These are phyloP conservation scores for Gracilaria domingensis DNA, from an alignment of 23 red algal genomes.

Conservation along the genomic window DNA sequence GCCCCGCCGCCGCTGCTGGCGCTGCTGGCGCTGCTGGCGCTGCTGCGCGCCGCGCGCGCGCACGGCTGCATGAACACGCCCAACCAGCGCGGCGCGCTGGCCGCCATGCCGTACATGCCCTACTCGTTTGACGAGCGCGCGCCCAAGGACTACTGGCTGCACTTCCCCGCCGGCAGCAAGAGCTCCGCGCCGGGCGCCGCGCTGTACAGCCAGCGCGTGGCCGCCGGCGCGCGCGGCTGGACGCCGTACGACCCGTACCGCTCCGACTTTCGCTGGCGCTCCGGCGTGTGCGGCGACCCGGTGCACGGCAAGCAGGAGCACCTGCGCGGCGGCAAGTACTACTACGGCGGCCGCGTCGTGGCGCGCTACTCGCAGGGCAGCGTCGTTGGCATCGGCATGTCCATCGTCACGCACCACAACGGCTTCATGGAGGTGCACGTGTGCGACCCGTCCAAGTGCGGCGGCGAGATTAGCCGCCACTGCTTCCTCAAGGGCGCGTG, in stretches of 20 bases:
- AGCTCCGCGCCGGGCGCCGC: constrained; percentile 19
- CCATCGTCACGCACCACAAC: constrained; percentile 73
- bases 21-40: neutral
- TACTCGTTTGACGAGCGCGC: constrained; percentile 29
- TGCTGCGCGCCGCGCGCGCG: neutral
- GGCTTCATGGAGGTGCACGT: constrained; percentile 59
- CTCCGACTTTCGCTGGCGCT: constrained; percentile 61
- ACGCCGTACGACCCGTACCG: constrained; percentile 47
- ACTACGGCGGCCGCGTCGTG: constrained; percentile 40
- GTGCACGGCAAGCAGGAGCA: constrained; percentile 36
- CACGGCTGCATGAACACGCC: constrained; percentile 42
- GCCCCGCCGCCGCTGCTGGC: too few relatives aligned
- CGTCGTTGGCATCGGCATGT: constrained; percentile 30
- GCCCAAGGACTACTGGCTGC: constrained; percentile 40
- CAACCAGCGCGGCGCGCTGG: constrained; percentile 51
- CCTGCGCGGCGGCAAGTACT: constrained; percentile 63
- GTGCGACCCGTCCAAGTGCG: constrained; percentile 69
- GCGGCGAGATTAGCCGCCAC: constrained; percentile 55
- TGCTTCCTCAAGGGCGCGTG: constrained; percentile 71
- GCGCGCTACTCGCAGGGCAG: constrained; percentile 47
- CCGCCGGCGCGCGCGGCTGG: constrained; percentile 56
- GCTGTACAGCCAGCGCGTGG: constrained; percentile 13
- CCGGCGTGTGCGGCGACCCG: constrained; percentile 71
- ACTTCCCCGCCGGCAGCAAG: constrained; percentile 58
- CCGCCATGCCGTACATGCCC: constrained; percentile 7